These are phyloP conservation scores for Aureobasidium uvarum DNA, from an alignment of 2,329 filamentous ascomycete species.

Conservation along the genomic window DNA sequence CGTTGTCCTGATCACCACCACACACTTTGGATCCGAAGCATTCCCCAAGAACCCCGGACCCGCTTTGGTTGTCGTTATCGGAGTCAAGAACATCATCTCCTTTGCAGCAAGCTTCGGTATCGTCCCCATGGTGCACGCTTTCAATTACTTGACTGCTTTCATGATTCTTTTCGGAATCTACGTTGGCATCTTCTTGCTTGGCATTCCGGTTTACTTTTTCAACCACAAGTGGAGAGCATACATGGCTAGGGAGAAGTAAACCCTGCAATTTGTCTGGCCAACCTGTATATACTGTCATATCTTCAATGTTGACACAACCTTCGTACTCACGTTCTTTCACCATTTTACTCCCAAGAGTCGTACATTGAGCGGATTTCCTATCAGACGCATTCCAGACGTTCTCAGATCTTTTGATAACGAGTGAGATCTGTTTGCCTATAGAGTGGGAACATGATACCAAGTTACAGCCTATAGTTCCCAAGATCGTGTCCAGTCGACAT, in stretches of 20 bases:
- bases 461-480: too few relatives aligned
- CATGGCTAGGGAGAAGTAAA: neutral
- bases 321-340: too few relatives aligned
- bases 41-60: conserved; percentile 37
- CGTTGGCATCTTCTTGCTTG: conserved; percentile 32
- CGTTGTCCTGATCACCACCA: conserved; percentile 36
- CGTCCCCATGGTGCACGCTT: conserved; percentile 37
- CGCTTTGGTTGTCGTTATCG: conserved; percentile 39
- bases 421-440: too few relatives aligned
- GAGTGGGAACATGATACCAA: too few relatives aligned
- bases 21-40: conserved; percentile 37
- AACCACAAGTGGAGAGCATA: conserved; percentile 28
- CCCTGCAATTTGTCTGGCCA: too few relatives aligned
- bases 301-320: too few relatives aligned
- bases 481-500: too few relatives aligned
- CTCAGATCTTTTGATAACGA: too few relatives aligned
- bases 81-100: conserved; percentile 39
- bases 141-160: conserved; percentile 32
- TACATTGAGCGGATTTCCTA: too few relatives aligned
- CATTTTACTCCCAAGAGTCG: too few relatives aligned
- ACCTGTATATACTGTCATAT: too few relatives aligned
- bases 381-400: too few relatives aligned
- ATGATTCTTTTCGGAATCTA: conserved; percentile 33
- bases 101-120: conserved; percentile 39
- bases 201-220: conserved; percentile 36